phyloP scores from a whole-genome alignment of 2,329 filamentous ascomycete genomes.

The Trichoderma sp. region DNA sequence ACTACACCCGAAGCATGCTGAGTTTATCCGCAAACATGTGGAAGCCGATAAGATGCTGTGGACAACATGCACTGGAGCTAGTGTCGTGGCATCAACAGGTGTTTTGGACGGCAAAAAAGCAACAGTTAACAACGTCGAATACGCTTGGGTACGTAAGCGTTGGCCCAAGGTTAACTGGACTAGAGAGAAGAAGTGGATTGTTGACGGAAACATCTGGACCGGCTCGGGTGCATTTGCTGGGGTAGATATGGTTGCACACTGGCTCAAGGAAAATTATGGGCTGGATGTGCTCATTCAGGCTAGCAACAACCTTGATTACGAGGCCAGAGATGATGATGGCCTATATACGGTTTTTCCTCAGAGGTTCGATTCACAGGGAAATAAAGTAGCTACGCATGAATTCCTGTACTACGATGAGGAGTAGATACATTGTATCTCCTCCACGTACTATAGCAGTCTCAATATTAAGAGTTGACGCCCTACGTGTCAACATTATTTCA shows the following conservation, averaged over 20 bases:
- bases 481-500: neutral
- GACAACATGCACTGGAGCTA: conserved; percentile 39
- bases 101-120: conserved; percentile 43
- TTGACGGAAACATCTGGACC: conserved; percentile 48
- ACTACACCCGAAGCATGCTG: conserved; percentile 30
- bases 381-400: neutral
- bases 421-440: neutral
- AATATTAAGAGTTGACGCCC: neutral
- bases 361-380: conserved; percentile 27
- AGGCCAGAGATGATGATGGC: conserved; percentile 36
- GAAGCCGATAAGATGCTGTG: conserved; percentile 36
- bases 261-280: conserved; percentile 38
- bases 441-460: neutral
- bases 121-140: conserved; percentile 41
- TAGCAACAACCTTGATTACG: conserved; percentile 33
- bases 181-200: conserved; percentile 43
- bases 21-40: conserved; percentile 36
- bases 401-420: neutral
- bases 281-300: conserved; percentile 29
- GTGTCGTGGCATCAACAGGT: conserved; percentile 34
- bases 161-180: conserved; percentile 45
- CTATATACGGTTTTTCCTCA: conserved; percentile 29
- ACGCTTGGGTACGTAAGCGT: conserved; percentile 30
- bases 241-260: conserved; percentile 44
- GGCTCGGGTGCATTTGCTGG: conserved; percentile 44